A percentile compares a stretch with the other conserved stretches of the same genome.
Conservation (phyloP, 2,329 filamentous ascomycete genomes). For the Aaosphaeria pasadenensis region DNA sequence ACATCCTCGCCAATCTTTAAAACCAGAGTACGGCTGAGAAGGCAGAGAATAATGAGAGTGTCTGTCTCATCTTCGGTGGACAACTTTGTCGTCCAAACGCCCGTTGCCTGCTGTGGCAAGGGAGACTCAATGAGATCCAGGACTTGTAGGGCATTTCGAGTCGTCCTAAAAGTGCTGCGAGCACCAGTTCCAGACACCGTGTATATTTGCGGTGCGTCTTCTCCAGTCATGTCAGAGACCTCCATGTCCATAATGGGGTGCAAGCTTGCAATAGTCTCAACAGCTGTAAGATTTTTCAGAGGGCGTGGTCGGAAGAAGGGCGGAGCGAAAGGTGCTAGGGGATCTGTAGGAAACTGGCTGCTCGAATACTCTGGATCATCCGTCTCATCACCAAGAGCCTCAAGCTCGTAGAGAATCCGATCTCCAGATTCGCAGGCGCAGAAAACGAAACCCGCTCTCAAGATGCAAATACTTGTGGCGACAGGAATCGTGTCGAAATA, state of each 20-base stretch:
- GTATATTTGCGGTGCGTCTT: constrained; percentile 96
- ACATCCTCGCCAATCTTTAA: constrained; percentile 96
- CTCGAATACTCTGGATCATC: constrained; percentile 84
- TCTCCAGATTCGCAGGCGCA: constrained; percentile 90
- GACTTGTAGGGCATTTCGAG: constrained; percentile 90
- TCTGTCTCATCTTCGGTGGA: constrained; percentile 80
- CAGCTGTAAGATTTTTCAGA: constrained; percentile 79
- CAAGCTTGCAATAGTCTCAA: constrained; percentile 82
- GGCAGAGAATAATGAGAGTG: constrained; percentile 92
- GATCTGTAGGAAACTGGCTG: constrained; percentile 76
- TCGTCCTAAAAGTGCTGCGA: constrained; percentile 82
- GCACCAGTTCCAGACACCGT: constrained; percentile 85
- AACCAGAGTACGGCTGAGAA: constrained; percentile 84
- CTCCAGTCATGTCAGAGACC: constrained; percentile 83
- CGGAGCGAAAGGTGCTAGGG: constrained; percentile 67
- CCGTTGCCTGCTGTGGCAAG: constrained; percentile 80
- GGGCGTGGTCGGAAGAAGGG: constrained; percentile 83
- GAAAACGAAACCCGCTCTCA: constrained; percentile 95
- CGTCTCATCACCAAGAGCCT: constrained; percentile 93
- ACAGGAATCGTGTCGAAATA: constrained; percentile 97
- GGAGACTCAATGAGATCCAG: constrained; percentile 95
- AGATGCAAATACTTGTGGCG: constrained; percentile 80
- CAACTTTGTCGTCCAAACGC: constrained; percentile 94
- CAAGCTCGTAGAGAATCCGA: constrained; percentile 93
- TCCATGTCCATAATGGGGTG: constrained; percentile 91